phyloP scores from a whole-genome alignment of 2,329 filamentous ascomycete genomes.

The Aspergillus luchuensis region DNA sequence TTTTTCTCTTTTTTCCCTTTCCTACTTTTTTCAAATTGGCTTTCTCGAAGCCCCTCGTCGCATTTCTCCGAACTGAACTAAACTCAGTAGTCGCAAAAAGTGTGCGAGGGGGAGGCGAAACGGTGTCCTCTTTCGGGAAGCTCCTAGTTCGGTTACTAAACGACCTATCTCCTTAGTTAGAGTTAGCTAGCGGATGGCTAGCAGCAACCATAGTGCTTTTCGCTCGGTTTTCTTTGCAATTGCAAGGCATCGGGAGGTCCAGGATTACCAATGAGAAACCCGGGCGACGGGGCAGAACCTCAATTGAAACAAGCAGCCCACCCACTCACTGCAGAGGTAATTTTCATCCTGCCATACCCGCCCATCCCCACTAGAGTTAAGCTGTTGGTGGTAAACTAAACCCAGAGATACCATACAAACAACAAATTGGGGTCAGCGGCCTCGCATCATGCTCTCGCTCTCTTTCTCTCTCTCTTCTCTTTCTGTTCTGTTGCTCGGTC shows the following conservation, averaged over 20 bases:
- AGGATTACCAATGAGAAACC: constrained; percentile 9
- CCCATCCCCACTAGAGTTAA: constrained; percentile 14
- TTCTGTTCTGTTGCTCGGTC: constrained; percentile 11
- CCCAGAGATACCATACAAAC: neutral
- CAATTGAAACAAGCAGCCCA: constrained; percentile 9
- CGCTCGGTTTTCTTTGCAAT: constrained; percentile 3
- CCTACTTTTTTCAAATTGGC: no score
- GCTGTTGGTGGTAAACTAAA: neutral
- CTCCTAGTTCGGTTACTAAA: constrained; percentile 6
- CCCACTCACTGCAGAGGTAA: constrained; percentile 10
- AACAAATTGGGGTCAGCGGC: constrained; percentile 6
- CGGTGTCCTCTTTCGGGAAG: neutral
- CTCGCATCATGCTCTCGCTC: constrained; percentile 10
- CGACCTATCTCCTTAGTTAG: constrained; percentile 9
- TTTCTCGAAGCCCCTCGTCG: neutral
- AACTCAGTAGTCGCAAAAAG: neutral
- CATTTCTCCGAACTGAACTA: neutral
- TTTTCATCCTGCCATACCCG: constrained; percentile 14
- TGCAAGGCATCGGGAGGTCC: neutral
- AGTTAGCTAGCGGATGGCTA: constrained; percentile 14
- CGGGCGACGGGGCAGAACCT: neutral
- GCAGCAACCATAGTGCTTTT: constrained; percentile 10
- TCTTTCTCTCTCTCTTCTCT: constrained; percentile 13
- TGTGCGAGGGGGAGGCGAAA: constrained; percentile 1
- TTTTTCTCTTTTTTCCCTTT: neutral